Conservation (phyloP, 2,329 filamentous ascomycete species). For the Penicillium sp. region DNA sequence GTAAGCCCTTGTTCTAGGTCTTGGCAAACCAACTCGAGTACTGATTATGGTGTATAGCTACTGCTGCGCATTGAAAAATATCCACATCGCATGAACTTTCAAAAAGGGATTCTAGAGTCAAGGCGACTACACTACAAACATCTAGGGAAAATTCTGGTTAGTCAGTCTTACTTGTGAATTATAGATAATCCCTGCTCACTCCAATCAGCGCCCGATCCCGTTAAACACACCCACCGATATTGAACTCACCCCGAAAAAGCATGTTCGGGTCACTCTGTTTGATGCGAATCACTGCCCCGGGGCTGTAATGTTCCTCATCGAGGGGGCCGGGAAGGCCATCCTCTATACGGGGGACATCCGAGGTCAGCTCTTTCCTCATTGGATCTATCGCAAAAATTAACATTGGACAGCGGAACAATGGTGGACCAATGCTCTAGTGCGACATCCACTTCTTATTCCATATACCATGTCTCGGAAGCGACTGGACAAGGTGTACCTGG, state of each 20-base stretch:
- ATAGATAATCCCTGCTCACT: background rate
- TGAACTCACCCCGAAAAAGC: constrained; percentile 67
- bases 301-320: constrained; percentile 89
- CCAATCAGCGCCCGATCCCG: constrained; percentile 69
- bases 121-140: constrained; percentile 74
- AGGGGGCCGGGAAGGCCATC: constrained; percentile 69
- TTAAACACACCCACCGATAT: constrained; percentile 76
- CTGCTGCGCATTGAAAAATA: constrained; percentile 77
- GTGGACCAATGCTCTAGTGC: constrained; percentile 74
- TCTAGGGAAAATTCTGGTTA: constrained; percentile 66
- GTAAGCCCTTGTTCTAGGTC: constrained; percentile 33
- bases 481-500: constrained; percentile 82
- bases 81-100: constrained; percentile 77
- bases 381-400: constrained; percentile 11
- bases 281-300: constrained; percentile 92
- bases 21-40: background rate
- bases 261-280: constrained; percentile 79
- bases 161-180: background rate
- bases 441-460: constrained; percentile 72
- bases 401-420: constrained; percentile 64
- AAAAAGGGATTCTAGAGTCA: constrained; percentile 72
- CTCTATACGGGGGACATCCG: constrained; percentile 89
- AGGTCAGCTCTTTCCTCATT: constrained; percentile 36
- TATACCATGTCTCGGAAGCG: constrained; percentile 67
- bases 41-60: constrained; percentile 46